Base-by-base conservation (phyloP, 2,329 filamentous ascomycete species). In the Cladosporium sp. region DNA sequence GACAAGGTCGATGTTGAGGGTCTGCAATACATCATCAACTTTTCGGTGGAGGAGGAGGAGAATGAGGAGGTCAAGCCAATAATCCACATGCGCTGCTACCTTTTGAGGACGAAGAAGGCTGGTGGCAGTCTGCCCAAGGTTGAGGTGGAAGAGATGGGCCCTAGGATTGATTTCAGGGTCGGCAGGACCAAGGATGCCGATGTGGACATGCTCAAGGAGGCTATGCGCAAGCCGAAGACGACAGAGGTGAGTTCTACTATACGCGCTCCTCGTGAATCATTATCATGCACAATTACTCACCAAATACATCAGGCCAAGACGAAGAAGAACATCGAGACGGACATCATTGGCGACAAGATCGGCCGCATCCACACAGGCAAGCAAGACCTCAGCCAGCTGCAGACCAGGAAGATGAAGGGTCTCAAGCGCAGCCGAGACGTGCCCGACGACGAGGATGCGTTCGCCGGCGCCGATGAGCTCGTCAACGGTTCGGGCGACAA, bases 381-480 rank as follows among this genome's bases (percentile, higher is more conserved):
- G 75, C 90, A 96, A 73, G 90, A 98, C 73, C 79, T 98, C 54
- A 79, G 77, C 66, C 81, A 86, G 63, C 72, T 98, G 71, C 93
- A 98, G 77, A 95, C 91, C 49, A 85, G 93, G 67, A 98, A 98
- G 83, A 97, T 98, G 91, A 98, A 98, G 83, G 93, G 91, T 61
- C 72, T 98, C 61, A 98, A 97, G 82, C 80, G 93, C 60, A 83
- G 80, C 59, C 82, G 89, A 51, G 84, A 84, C 57, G 73, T 81
- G 19, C 77, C 79, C 48, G 75, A 74, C 46, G 78, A 77, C 40
- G 81, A 79, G 48, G 62, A 61, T 8, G 61, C 55, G n/a, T 62
- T 65, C 22, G 59, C 57, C 16, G 66, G 64, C 31, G 57, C 56
- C 33, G 54, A 56, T 14, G 51, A 54, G 6, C 48, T 56, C 41